Evolutionary conservation across 2,329 filamentous ascomycete genomes (phyloP), one percentile per base, ranked within the genome.

Genomic region (Colletotrichum sp.): DNA sequence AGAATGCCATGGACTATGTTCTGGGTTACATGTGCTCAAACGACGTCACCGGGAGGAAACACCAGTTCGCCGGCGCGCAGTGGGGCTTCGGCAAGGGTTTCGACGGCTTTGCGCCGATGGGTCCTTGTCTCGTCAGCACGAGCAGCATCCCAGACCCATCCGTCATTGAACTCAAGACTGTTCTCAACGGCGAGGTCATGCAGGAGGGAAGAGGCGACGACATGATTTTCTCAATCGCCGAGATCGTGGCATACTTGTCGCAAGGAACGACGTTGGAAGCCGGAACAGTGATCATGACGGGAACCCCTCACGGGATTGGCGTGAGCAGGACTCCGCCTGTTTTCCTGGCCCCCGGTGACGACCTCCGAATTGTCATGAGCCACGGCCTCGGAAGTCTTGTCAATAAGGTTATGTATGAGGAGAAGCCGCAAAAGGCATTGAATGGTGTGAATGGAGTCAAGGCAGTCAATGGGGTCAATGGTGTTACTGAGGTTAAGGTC

Each of bases 1-100:
- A 83, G 0, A 84, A 89, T 28, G 89, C 88, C 16, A 78, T 88
- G 26, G 84, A 87, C 66, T 89, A 90, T 75, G 84, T 92, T 4
- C 86, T 91, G 4, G 90, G 90, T 30, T 92, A 91, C 78, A 91
- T 89, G 1, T 86, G 87, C 52, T 88, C 88, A 70, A 92, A 92
- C 81, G 90, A 92, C 80, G 86, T 92, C 1, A 89, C 87, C 8
- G 88, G 87, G 13, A 86, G 90, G 8, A 87, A 87, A 65, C 87
- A 84, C 63, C 90, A 92, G 80, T 86, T 86, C 76, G 83, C 85
- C 8, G 86, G 87, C 73, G 84, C 81, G 65, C 88, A 90, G 75
- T 90, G 88, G 88, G 86, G 86, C 65, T 90, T 86, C 75, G 87
- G 86, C 30, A 90, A 90, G 79, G 87, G 88, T 0, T 89, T 89